A percentile compares a stretch with the other conserved stretches of the same genome.
Conservation (phyloP, 257 asterid genomes). For the Solanum commersonii region DNA sequence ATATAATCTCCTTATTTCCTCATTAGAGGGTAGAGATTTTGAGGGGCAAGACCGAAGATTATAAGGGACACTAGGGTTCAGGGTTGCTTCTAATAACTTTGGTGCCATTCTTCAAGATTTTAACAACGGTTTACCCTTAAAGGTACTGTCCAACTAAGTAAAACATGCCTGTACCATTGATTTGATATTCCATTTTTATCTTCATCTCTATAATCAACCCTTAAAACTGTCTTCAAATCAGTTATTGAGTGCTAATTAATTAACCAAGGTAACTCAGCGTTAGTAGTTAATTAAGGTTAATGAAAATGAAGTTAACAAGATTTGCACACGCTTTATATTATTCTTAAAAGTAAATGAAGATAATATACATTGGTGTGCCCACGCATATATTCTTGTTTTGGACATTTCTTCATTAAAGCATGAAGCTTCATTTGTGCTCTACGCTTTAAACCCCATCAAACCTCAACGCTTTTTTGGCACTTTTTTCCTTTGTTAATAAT, state of each 20-base stretch:
- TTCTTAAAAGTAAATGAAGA: background rate
- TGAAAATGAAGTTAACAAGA: background rate
- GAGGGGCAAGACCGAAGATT: background rate
- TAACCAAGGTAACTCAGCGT: background rate
- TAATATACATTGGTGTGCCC: background rate
- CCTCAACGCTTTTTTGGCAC: background rate
- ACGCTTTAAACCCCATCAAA: background rate
- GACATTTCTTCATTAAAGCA: background rate
- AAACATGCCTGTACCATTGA: background rate
- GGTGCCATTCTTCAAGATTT: background rate
- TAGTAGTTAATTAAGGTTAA: background rate
- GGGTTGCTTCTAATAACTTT: background rate
- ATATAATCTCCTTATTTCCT: background rate
- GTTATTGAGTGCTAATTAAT: background rate
- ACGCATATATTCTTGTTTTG: background rate
- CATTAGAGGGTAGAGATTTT: too few species aligned
- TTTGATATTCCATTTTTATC: background rate
- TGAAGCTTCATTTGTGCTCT: background rate
- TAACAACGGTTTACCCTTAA: background rate
- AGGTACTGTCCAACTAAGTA: background rate
- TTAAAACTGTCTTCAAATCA: background rate
- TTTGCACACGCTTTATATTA: background rate
- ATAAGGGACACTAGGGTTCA: background rate
- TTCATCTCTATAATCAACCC: background rate
- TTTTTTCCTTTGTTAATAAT: background rate